A percentile compares a stretch with the other conserved stretches of the same genome.
These are phyloP conservation scores for Globisporangium iwayamae DNA, from an alignment of 352 stramenopile species.

Conservation along the genomic window DNA sequence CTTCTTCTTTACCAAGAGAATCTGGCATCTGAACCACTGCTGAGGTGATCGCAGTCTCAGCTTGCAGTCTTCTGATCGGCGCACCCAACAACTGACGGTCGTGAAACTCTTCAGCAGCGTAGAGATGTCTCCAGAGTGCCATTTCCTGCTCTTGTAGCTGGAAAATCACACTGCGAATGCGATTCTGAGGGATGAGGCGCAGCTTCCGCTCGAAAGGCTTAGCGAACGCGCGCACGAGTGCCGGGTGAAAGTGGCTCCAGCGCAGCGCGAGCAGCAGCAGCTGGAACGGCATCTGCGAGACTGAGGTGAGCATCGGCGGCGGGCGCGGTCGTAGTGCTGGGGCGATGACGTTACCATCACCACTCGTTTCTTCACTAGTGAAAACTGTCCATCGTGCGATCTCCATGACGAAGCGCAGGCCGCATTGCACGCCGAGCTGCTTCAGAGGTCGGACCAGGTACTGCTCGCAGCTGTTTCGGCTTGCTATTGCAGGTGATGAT, in stretches of 20 bases:
- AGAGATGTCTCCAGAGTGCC: constrained; percentile 30
- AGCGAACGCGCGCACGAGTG: constrained; percentile 26
- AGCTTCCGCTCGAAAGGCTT: constrained; percentile 53
- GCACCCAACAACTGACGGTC: background rate
- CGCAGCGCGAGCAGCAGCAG: constrained; percentile 57
- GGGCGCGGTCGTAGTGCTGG: background rate
- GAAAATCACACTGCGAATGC: constrained; percentile 33
- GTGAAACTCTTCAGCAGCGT: background rate
- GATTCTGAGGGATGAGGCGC: constrained; percentile 39
- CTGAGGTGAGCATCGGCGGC: constrained; percentile 31
- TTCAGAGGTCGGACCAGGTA: constrained; percentile 30
- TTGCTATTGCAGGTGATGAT: background rate
- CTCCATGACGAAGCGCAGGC: constrained; percentile 56
- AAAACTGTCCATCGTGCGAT: constrained; percentile 28
- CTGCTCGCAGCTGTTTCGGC: constrained; percentile 8
- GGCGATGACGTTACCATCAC: background rate
- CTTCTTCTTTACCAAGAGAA: background rate
- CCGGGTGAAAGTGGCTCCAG: constrained; percentile 71
- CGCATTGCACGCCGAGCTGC: constrained; percentile 38
- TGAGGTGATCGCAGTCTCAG: background rate
- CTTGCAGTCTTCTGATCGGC: background rate
- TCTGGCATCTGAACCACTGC: background rate
- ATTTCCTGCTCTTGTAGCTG: constrained; percentile 23
- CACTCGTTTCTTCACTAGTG: background rate
- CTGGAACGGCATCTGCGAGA: constrained; percentile 62